phyloP scores from a whole-genome alignment of 2,329 filamentous ascomycete genomes.

The Aspergillus hortae region DNA sequence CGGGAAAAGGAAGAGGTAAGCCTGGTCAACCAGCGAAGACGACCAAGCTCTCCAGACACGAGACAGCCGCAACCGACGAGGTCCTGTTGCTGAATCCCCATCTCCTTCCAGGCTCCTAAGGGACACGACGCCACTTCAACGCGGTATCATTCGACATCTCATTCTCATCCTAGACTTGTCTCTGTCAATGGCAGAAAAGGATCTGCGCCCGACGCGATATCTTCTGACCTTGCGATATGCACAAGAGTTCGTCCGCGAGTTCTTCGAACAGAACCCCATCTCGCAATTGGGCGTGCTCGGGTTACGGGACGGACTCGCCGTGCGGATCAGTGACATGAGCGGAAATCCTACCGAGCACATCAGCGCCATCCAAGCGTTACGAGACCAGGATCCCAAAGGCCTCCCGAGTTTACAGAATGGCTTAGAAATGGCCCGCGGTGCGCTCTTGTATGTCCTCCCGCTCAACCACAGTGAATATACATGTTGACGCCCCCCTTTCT shows the following conservation, averaged over 20 bases:
- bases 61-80: not conserved
- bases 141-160: slow-evolving; percentile 95
- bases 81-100: not conserved
- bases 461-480: not conserved
- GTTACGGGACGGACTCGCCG: slow-evolving; percentile 87
- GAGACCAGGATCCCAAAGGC: slow-evolving; percentile 66
- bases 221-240: slow-evolving; percentile 78
- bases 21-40: not conserved
- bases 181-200: slow-evolving; percentile 91
- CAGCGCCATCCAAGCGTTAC: slow-evolving; percentile 65
- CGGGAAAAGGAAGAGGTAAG: slow-evolving; percentile 70
- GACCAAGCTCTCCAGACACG: not conserved
- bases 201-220: slow-evolving; percentile 83
- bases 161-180: slow-evolving; percentile 90
- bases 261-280: slow-evolving; percentile 98
- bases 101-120: slow-evolving; percentile 64
- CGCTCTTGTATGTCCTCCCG: slow-evolving; percentile 65
- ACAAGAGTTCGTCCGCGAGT: slow-evolving; percentile 84
- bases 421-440: slow-evolving; percentile 88
- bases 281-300: slow-evolving; percentile 89
- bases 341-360: slow-evolving; percentile 90
- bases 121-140: slow-evolving; percentile 91
- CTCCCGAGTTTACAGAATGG: slow-evolving; percentile 87
- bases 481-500: not conserved
- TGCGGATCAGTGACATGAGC: slow-evolving; percentile 81